Evolutionary conservation across 2,329 filamentous ascomycete species (phyloP).

Genomic region (Emmonsia crescens): DNA sequence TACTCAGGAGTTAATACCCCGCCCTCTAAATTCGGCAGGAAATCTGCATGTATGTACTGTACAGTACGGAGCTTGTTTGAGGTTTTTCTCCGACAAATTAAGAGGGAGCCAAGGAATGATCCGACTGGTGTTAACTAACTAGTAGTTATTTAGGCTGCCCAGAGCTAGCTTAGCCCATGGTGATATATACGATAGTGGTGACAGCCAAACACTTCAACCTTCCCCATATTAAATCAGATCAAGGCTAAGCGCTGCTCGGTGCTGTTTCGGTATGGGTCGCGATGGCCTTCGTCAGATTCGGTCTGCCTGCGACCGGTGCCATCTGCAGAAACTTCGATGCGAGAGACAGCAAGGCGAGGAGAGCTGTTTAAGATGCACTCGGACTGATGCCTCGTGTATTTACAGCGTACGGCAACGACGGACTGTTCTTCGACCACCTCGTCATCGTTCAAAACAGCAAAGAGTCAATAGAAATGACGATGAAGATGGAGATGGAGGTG

Average conservation of each 20-base stretch:
- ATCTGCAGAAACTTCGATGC: conserved; percentile 1
- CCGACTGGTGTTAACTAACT: too few species aligned
- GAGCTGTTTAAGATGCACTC: not conserved
- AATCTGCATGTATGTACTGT: too few species aligned
- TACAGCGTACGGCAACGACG: not conserved
- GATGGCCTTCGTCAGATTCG: not conserved
- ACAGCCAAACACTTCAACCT: not conserved
- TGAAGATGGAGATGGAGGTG: not conserved
- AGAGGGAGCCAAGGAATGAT: too few species aligned
- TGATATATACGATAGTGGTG: not conserved
- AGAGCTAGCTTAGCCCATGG: not conserved
- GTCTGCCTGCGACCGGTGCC: not conserved
- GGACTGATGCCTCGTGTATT: not conserved
- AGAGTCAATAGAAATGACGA: not conserved
- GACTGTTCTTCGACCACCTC: not conserved
- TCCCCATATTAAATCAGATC: not conserved
- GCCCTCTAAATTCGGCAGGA: too few species aligned
- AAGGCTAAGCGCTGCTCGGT: too few species aligned
- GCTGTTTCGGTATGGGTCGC: not conserved
- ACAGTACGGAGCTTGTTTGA: too few species aligned
- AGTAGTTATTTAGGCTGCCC: too few species aligned
- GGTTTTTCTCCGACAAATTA: too few species aligned
- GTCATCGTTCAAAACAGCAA: not conserved
- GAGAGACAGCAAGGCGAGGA: not conserved
- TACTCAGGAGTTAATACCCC: too few species aligned